Percentiles rank a stretch among this genome's conserved stretches.
phyloP scores from a whole-genome alignment of 2,329 filamentous ascomycete genomes.

The Beauveria caledonica region DNA sequence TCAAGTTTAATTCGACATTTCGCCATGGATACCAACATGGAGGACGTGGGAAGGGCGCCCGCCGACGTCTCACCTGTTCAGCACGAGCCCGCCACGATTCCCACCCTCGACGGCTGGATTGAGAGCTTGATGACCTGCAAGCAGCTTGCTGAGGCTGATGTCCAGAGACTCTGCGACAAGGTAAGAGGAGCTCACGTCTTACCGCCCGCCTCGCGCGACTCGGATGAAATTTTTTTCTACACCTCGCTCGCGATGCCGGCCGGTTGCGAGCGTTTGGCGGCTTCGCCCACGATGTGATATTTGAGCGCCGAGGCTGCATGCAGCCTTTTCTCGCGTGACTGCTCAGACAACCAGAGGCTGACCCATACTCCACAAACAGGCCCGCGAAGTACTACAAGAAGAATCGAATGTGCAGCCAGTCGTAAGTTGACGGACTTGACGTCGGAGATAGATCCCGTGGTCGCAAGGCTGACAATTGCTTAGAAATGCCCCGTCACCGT shows the following conservation, averaged over 20 bases:
- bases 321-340: slow-evolving; percentile 24
- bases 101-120: slow-evolving; percentile 95
- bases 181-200: slow-evolving; percentile 38
- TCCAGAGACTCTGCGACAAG: slow-evolving; percentile 96
- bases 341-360: not conserved
- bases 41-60: slow-evolving; percentile 85
- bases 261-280: not conserved
- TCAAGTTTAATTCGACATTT: slow-evolving; percentile 11
- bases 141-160: slow-evolving; percentile 88
- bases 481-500: slow-evolving; percentile 98
- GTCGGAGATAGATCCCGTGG: not conserved
- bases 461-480: not conserved
- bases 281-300: slow-evolving; percentile 12
- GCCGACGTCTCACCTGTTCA: slow-evolving; percentile 66
- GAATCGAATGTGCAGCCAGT: slow-evolving; percentile 99
- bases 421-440: slow-evolving; percentile 49
- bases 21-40: slow-evolving; percentile 95
- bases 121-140: slow-evolving; percentile 98
- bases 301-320: slow-evolving; percentile 13
- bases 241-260: not conserved
- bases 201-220: not conserved
- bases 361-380: slow-evolving; percentile 41
- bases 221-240: not conserved
- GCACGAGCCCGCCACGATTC: slow-evolving; percentile 77
- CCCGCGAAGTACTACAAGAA: slow-evolving; percentile 90